Conservation (phyloP, 805 yeast genomes). For the Candida arabinofermentans region DNA sequence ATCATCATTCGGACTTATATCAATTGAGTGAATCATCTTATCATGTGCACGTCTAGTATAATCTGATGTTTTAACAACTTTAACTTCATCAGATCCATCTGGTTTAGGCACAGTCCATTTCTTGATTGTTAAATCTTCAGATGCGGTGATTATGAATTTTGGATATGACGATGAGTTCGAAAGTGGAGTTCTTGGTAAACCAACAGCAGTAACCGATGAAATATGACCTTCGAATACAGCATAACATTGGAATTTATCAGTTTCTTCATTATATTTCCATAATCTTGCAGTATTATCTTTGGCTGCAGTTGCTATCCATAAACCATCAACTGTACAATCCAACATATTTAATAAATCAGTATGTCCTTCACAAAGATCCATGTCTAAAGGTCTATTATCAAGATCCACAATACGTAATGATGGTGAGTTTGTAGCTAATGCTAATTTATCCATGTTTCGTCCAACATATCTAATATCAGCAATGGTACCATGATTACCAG, state of each 20-base stretch:
- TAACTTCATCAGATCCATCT: slow-evolving; percentile 8
- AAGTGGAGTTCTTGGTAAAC: slow-evolving; percentile 54
- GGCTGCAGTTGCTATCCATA: slow-evolving; percentile 88
- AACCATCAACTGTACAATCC: slow-evolving; percentile 75
- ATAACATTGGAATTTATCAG: slow-evolving; percentile 38
- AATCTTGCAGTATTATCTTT: slow-evolving; percentile 83
- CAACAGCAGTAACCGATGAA: slow-evolving; percentile 79
- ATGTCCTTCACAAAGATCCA: slow-evolving; percentile 73
- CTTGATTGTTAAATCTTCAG: slow-evolving; percentile 80
- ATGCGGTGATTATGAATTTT: slow-evolving; percentile 71
- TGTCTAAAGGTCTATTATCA: slow-evolving; percentile 51
- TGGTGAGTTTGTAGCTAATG: slow-evolving; percentile 92
- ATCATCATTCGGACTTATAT: slow-evolving; percentile 86
- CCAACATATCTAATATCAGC: slow-evolving; percentile 85
- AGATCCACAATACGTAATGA: slow-evolving; percentile 73
- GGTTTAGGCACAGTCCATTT: slow-evolving; percentile 72
- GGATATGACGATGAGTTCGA: slow-evolving; percentile 46
- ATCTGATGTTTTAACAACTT: slow-evolving; percentile 56
- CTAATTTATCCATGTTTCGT: slow-evolving; percentile 53
- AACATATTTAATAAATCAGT: slow-evolving; percentile 77
- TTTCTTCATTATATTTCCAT: slow-evolving; percentile 62
- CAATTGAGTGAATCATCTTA: slow-evolving; percentile 88
- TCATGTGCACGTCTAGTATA: slow-evolving; percentile 96
- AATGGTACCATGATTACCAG: slow-evolving; percentile 94
- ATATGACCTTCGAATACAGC: slow-evolving; percentile 83